Base-by-base conservation (phyloP, 495 filamentous ascomycete genomes). In the Penicillium bialowiezense region DNA sequence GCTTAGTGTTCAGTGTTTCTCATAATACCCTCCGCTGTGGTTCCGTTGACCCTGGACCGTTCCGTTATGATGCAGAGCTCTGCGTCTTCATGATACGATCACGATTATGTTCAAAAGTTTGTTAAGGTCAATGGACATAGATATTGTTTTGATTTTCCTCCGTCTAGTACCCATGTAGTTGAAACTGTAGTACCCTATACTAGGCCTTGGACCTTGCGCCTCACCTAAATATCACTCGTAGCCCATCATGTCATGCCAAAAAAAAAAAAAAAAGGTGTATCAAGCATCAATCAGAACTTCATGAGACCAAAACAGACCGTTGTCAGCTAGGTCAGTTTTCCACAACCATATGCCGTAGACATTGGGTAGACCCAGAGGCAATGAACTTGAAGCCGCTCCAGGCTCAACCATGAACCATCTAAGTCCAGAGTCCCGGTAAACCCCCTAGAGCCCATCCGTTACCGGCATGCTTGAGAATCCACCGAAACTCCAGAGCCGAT, bases 101-200 rank as follows among this genome's bases (percentile, higher is more conserved):
- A 48, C 45, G 45, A 48, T 32, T 48, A 23, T 48, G 36, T 48
- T 48, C 45, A 48, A 48, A 48, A 48, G 45, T 48, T 48, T 48
- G 28, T 44, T 31, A 12, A 33, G 17, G 24, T 40, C 45, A 48
- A 48, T 40, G 45, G 26, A 48, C 26, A 37, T 46, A 46, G 14
- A 29, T 46, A 45, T 37, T 37, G 26, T 31, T 41, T 32, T 19
- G 15, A 15, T 47, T 45, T 26, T 21, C 18, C 19, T 17, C 23
- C 29, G 20, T 33, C 38, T 15, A 15, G 14, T 42, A 42, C n/a
- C 8, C 1, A 38, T 39, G 18, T 38, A 20, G 23, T 26, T 8
- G 23, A 26, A 8, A 26, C 23, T 26, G n/a, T n/a, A n/a, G n/a
- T n/a, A n/a, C n/a, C n/a, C n/a, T n/a, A n/a, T 23, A 24, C 19